Conservation (phyloP, 306 rosid species). For the Rosa lucieae region DNA sequence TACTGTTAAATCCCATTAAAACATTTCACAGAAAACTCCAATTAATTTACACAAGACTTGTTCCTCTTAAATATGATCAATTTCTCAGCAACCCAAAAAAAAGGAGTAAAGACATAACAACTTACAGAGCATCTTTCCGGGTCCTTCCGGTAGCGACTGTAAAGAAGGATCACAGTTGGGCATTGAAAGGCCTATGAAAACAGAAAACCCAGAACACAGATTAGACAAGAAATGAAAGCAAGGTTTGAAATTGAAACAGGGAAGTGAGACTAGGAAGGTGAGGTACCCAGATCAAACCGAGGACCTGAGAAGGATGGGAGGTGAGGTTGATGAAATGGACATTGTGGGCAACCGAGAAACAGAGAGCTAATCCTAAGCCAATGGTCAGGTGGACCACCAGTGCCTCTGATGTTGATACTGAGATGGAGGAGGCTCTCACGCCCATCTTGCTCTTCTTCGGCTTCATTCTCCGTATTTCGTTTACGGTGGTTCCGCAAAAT, state of each 20-base stretch:
- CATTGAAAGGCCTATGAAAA: slow-evolving; percentile 34
- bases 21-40: background rate
- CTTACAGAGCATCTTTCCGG: slow-evolving; percentile 41
- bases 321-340: slow-evolving; percentile 37
- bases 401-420: slow-evolving; percentile 28
- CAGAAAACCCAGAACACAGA: background rate
- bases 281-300: slow-evolving; percentile 42
- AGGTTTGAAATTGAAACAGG: background rate
- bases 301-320: slow-evolving; percentile 45
- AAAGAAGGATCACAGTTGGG: slow-evolving; percentile 49
- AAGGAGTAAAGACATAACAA: background rate
- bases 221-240: background rate
- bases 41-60: background rate
- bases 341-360: slow-evolving; percentile 31
- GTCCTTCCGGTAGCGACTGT: slow-evolving; percentile 42
- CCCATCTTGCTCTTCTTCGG: background rate
- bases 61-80: background rate
- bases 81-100: background rate
- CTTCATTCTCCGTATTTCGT: slow-evolving; percentile 13
- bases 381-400: slow-evolving; percentile 30
- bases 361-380: slow-evolving; percentile 32
- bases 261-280: background rate
- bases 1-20: slow-evolving; percentile 42
- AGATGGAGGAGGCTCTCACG: slow-evolving; percentile 3
- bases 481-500: background rate